Evolutionary conservation across 805 yeast species (phyloP), one percentile per base, ranked within the genome.

Genomic region (Zygotorulaspora sp.): DNA sequence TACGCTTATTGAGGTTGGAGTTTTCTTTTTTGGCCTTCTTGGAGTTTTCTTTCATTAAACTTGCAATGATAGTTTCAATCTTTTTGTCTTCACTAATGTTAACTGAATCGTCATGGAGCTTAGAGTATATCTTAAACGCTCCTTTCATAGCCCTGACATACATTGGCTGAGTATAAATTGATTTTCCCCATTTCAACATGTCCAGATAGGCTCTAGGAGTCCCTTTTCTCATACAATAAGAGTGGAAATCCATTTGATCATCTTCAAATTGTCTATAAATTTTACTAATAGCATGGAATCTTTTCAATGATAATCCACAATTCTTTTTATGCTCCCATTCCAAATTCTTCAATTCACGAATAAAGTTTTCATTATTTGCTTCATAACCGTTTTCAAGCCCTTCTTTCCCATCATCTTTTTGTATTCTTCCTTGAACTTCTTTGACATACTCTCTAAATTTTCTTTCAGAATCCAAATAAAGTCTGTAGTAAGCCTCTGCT

Each of bases 211-310:
- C 80, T 47, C 95, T 74, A 17, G 90, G 80, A 5, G 97, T 86
- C 15, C 97, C 97, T 50, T 83, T 78, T 63, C 96, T 77, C 71
- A 85, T 76, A 57, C 95, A 83, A 60, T 86, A 92, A 31, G 84
- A 80, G 59, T 92, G 97, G 80, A 90, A 92, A 60, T 92, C 99
- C 47, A 83, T 72, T 66, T 92, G 97, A 57, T 92, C 98, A 45
- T 75, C 76, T 55, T 70, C 75, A 63, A 78, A 88, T 36, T 78
- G 83, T 30, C 77, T 71, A 62, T 78, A 88, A 20, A 83, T 74
- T 43, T 77, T 77, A 34, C 77, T 66, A 31, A 88, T 71, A 2
- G 86, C 79, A 28, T 66, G 61, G 57, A 73, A 85, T 52, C 97
- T 74, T 63, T 92, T 92, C 45, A 88, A 65, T 0, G 97, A 78